Base-by-base conservation (phyloP, 2,329 filamentous ascomycete species). In the Periglandula ipomoeae region DNA sequence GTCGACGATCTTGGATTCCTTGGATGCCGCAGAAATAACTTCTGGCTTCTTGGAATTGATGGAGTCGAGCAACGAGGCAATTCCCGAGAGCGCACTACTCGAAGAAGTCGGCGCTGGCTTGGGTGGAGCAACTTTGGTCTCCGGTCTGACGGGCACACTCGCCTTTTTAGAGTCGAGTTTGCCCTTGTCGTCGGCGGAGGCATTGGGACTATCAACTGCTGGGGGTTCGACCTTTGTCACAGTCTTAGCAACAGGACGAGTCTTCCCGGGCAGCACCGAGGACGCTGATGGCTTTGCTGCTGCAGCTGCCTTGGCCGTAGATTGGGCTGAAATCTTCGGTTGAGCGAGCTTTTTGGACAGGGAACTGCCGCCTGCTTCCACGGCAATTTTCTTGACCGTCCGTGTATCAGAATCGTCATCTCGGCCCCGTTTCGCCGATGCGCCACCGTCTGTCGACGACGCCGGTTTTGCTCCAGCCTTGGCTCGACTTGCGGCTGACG, bases 31-130 rank as follows among this genome's bases (percentile, higher is more conserved):
- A 39, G 72, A 67, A 2, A 58, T 56, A 10, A 59, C 52, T 38
- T 69, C 64, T 2, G 63, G 53, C 48, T 70, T 71, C 5, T 69
- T 68, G 5, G 70, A 66, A 47, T 70, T 72, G 53, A 73, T 73
- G 10, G 70, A 71, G 49, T 75, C 74, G 19, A 82, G 67, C 15
- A 82, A 62, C 5, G 75, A 75, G 11, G 76, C 73, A 49, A 82
- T 76, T 32, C 70, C 73, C 1, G 75, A 78, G 35, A 69, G 56
- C 3, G 64, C 63, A 37, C 66, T 63, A 2, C 54, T 41, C 24
- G 48, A 44, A 20, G 49, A 42, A 22, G 11, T 60, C 48, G 10
- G 61, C 50, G 10, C 56, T 45, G 4, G 32, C 37, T 34, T 41
- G 11, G 37, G 9, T 41, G 45, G 20, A 20, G 26, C 38, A 23